These are phyloP conservation scores for Psilocybe cyanescens DNA, from an alignment of 768 basidiomycete species.

Conservation along the genomic window DNA sequence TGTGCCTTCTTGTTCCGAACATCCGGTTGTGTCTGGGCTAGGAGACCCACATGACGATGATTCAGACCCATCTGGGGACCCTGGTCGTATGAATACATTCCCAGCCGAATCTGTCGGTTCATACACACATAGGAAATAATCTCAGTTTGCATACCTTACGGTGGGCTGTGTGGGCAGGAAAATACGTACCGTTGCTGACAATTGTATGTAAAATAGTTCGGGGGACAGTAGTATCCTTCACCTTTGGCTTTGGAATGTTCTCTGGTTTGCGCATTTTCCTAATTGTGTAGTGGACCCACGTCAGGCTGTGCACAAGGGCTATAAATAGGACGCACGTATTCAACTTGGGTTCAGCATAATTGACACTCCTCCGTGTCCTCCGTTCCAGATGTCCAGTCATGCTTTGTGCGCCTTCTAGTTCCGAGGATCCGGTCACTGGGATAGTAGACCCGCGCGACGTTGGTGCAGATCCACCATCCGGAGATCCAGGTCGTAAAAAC, in stretches of 20 bases:
- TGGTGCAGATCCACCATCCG: slow-evolving; percentile 28
- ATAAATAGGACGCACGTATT: slow-evolving; percentile 67
- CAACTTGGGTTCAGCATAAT: slow-evolving; percentile 87
- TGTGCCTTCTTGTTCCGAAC: slow-evolving; percentile 30
- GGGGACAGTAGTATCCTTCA: slow-evolving; percentile 72
- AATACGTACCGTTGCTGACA: slow-evolving; percentile 43
- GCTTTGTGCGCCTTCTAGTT: slow-evolving; percentile 27
- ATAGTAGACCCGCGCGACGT: slow-evolving; percentile 56
- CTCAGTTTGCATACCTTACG: no score
- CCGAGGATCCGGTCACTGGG: slow-evolving; percentile 37
- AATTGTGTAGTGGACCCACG: slow-evolving; percentile 13
- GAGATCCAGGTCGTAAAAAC: slow-evolving; percentile 28
- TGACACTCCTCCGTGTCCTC: slow-evolving; percentile 75
- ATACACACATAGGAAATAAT: slow-evolving; percentile 12
- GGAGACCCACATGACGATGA: slow-evolving; percentile 55
- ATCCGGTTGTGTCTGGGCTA: slow-evolving; percentile 41
- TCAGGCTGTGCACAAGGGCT: not conserved
- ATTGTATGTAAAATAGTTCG: slow-evolving; percentile 46
- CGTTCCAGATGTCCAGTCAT: slow-evolving; percentile 51
- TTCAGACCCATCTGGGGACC: slow-evolving; percentile 26
- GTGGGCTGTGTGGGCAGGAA: no score
- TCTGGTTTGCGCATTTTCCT: slow-evolving; percentile 94
- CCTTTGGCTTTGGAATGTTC: slow-evolving; percentile 40
- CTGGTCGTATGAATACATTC: slow-evolving; percentile 24
- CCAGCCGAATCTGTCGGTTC: slow-evolving; percentile 22